Conservation (phyloP, 73 alveolate genomes). For the Breviolum minutum region DNA sequence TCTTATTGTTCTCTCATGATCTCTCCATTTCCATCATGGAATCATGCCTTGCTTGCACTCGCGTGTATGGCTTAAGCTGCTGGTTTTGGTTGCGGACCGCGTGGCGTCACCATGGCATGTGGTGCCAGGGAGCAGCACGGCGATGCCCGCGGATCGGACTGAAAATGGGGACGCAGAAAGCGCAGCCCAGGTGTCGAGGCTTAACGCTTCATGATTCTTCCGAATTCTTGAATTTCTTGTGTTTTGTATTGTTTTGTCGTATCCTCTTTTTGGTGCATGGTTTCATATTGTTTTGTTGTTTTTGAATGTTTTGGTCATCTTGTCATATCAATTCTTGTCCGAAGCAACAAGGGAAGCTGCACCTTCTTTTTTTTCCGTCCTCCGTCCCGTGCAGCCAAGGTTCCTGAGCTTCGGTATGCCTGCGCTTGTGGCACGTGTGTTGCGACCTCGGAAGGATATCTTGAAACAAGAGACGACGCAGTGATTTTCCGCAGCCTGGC, state of each 20-base stretch:
- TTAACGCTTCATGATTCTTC: neutral
- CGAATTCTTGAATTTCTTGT: too few relatives aligned
- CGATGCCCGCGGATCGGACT: conserved; percentile 16
- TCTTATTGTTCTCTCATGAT: too few relatives aligned
- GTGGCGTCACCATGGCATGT: conserved; percentile 29
- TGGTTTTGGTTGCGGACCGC: neutral
- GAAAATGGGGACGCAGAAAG: conserved; percentile 27
- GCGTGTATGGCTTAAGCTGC: conserved; percentile 10
- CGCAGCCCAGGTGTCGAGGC: conserved; percentile 9
- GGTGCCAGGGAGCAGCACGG: neutral
- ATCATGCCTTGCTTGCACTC: neutral
- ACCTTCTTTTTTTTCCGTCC: neutral
- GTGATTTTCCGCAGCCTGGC: conserved; percentile 52
- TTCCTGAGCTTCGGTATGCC: conserved; percentile 51
- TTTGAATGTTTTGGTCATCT: too few relatives aligned
- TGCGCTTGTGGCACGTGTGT: conserved; percentile 52
- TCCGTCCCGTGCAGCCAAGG: neutral
- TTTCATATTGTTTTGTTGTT: neutral
- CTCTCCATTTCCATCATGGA: too few relatives aligned
- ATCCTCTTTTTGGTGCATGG: neutral
- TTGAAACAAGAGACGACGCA: conserved; percentile 33
- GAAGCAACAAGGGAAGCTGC: neutral
- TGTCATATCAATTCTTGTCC: too few relatives aligned
- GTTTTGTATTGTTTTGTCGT: neutral
- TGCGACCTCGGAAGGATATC: conserved; percentile 36